Conservation (phyloP, 805 yeast genomes). For the Wickerhamiella domercqiae region DNA sequence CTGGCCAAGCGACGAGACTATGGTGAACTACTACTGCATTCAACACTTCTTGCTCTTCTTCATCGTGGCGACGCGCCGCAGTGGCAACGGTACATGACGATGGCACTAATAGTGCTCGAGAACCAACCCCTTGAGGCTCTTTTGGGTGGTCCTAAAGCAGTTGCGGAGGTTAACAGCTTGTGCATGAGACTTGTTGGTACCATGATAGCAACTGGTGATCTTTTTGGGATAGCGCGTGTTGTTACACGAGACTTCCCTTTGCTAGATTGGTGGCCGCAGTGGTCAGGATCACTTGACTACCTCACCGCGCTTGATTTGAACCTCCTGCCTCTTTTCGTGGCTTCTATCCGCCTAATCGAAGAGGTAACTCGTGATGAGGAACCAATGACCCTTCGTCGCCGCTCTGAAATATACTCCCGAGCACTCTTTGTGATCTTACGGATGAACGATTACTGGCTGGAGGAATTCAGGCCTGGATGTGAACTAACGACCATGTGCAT, state of each 20-base stretch:
- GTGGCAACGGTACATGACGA: slow-evolving; percentile 7
- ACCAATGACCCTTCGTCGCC: slow-evolving; percentile 12
- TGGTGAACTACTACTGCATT: slow-evolving; percentile 5
- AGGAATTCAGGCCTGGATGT: slow-evolving; percentile 13
- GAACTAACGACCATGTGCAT: slow-evolving; percentile 21
- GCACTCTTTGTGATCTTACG: slow-evolving; percentile 13
- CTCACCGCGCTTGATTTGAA: slow-evolving; percentile 45
- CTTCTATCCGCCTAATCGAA: slow-evolving; percentile 29
- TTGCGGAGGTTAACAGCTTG: slow-evolving; percentile 13
- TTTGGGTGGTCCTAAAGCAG: slow-evolving; percentile 13
- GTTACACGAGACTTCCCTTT: slow-evolving; percentile 1
- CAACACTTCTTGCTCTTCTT: slow-evolving; percentile 11
- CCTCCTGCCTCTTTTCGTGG: slow-evolving; percentile 42
- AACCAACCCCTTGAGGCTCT: slow-evolving; percentile 9
- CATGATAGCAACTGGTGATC: slow-evolving; percentile 12
- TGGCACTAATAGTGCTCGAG: slow-evolving; percentile 10
- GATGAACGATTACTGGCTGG: slow-evolving; percentile 15
- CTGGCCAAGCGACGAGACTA: not conserved
- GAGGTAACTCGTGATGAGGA: slow-evolving; percentile 13
- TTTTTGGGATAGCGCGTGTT: slow-evolving; percentile 4
- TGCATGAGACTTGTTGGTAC: slow-evolving; percentile 16
- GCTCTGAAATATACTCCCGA: not conserved
- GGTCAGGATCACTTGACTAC: slow-evolving; percentile 39
- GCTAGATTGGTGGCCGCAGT: slow-evolving; percentile 21
- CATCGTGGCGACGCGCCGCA: slow-evolving; percentile 9